Evolutionary conservation across 352 stramenopile species (phyloP), one percentile per base, ranked within the genome.

Genomic region (Peronospora belbahrii): DNA sequence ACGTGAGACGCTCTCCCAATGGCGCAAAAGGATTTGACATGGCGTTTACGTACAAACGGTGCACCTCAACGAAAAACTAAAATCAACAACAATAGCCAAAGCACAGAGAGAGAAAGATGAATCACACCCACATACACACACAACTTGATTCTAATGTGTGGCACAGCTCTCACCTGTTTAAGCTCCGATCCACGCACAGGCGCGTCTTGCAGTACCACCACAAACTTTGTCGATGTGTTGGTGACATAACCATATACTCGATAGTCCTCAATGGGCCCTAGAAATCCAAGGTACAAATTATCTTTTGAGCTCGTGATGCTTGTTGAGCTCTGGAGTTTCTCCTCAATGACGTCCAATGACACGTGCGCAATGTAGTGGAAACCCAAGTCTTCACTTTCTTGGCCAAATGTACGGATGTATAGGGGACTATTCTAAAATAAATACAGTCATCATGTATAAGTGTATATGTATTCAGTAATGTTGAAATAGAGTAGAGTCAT

Each of bases 291-390:
- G 37, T 86, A 91, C 82, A 91, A 88, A 63, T 94, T 77, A 56
- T 94, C 74, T 40, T 85, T 86, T 30, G 74, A 64, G 22, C 51
- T 62, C 14, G 58, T 71, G 27, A 67, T 60, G 28, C 72, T 65
- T 25, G 70, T 62, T n/a, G n/a, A n/a, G 30, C 52, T 59, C 22
- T 70, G 73, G 23, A 88, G 45, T 38, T 85, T 85, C 55, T 94
- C 79, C 42, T 94, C 82, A 27, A 94, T 75, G 31, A 94, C 74
- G 42, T 91, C 82, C 28, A 94, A 70, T 48, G 82, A 68, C 51
- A 91, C 74, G 57, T 94, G 82, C 35, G 76, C 75, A 40, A 94
- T 85, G 62, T 89, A 89, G 52, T 94, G 79, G 66, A 94, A 89
- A 27, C 73, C 78, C 43, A 94, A 67, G 47, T 91, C 77, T 20